phyloP scores from a whole-genome alignment of 345 rosid species.

The Salix purpurea region DNA sequence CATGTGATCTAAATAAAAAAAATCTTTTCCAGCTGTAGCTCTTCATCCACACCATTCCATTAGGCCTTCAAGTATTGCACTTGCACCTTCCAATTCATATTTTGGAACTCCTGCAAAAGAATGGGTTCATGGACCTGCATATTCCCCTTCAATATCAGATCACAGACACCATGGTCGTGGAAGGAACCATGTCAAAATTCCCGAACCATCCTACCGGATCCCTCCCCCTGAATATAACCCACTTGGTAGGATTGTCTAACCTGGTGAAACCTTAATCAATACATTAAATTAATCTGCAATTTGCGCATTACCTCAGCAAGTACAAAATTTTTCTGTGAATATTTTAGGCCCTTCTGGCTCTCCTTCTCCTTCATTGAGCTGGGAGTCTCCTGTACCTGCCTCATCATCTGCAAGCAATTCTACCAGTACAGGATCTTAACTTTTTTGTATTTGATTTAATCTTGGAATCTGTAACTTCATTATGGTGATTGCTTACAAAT shows the following conservation, averaged over 20 bases:
- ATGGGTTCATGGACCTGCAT: conserved; percentile 26
- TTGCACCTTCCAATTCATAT: conserved; percentile 41
- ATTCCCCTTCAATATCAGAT: conserved; percentile 28
- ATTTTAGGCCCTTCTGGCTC: conserved; percentile 31
- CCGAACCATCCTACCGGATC: conserved; percentile 24
- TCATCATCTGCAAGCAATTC: conserved; percentile 27
- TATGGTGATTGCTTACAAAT: conserved; percentile 6
- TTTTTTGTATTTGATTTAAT: conserved; percentile 10
- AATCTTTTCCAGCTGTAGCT: conserved; percentile 27
- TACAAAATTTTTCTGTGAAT: background rate
- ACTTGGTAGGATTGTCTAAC: conserved; percentile 26
- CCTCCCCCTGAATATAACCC: conserved; percentile 18
- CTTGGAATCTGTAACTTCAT: conserved; percentile 6
- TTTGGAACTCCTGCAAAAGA: conserved; percentile 19
- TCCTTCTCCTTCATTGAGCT: conserved; percentile 24
- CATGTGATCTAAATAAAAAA: no score
- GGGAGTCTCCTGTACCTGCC: conserved; percentile 35
- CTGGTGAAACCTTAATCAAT: background rate
- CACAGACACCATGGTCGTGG: conserved; percentile 27
- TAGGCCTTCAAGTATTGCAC: conserved; percentile 47
- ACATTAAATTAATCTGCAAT: background rate
- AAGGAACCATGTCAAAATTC: conserved; percentile 24
- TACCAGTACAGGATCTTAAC: conserved; percentile 27
- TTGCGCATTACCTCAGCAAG: background rate
- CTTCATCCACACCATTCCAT: conserved; percentile 19